Percentiles rank a stretch among this genome's conserved stretches.
phyloP scores from a whole-genome alignment of 805 yeast genomes.

The Candida nemodendra region DNA sequence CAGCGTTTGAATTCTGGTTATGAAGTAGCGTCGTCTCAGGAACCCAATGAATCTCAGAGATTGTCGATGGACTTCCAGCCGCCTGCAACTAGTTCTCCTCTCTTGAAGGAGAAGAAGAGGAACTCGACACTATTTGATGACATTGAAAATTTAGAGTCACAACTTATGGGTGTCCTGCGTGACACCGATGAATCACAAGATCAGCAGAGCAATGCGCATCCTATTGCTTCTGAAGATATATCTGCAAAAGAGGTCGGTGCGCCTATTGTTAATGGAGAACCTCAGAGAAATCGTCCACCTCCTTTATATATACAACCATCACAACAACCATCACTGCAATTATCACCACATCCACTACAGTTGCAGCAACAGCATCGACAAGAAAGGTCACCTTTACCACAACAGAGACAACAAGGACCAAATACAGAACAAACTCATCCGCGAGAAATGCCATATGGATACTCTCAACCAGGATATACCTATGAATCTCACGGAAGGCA shows the following conservation, averaged over 20 bases:
- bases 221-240: too few species aligned
- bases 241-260: too few species aligned
- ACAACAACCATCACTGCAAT: too few species aligned
- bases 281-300: too few species aligned
- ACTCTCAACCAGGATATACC: neutral
- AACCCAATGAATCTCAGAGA: neutral
- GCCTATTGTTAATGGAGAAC: too few species aligned
- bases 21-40: neutral
- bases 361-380: slow-evolving; percentile 6
- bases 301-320: too few species aligned
- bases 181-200: too few species aligned
- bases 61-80: neutral
- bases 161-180: slow-evolving; percentile 24
- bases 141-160: slow-evolving; percentile 29
- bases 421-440: too few species aligned
- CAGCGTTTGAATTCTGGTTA: neutral
- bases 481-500: too few species aligned
- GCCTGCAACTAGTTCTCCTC: slow-evolving; percentile 2
- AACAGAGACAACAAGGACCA: slow-evolving; percentile 18
- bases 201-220: too few species aligned
- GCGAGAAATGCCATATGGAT: slow-evolving; percentile 1
- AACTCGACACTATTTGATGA: slow-evolving; percentile 27
- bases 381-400: slow-evolving; percentile 4
- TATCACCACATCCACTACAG: slow-evolving; percentile 4
- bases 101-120: slow-evolving; percentile 17